These are phyloP conservation scores for Trichoderma harzianum DNA, from an alignment of 2,329 filamentous ascomycete species.

Conservation along the genomic window DNA sequence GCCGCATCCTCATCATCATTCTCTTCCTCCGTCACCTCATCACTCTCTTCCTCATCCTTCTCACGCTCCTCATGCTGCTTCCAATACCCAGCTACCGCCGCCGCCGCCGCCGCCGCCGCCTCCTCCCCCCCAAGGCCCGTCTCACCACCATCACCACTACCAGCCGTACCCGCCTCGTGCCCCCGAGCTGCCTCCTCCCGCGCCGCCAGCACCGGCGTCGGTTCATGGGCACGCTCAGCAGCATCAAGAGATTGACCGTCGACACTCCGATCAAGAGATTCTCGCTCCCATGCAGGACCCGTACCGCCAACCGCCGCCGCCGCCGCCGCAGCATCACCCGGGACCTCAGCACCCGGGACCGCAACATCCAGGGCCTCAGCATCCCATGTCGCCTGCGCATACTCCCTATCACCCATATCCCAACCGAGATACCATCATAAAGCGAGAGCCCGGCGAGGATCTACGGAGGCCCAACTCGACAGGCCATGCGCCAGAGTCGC, in stretches of 20 bases:
- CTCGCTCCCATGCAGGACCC: constrained; percentile 55
- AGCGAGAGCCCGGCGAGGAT: constrained; percentile 54
- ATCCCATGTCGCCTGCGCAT: constrained; percentile 43
- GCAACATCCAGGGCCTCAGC: constrained; percentile 12
- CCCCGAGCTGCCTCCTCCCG: constrained; percentile 31
- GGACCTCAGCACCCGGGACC: constrained; percentile 18
- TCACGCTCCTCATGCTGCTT: constrained; percentile 17
- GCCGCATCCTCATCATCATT: constrained; percentile 39
- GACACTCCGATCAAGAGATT: constrained; percentile 54
- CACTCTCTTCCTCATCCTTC: constrained; percentile 28
- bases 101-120: constrained; percentile 33
- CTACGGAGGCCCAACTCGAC: constrained; percentile 53
- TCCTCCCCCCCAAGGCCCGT: constrained; percentile 26
- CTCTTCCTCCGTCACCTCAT: constrained; percentile 26
- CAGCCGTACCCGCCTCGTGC: constrained; percentile 38
- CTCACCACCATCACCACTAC: constrained; percentile 32
- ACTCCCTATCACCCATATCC: constrained; percentile 43
- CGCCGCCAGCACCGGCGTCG: constrained; percentile 29
- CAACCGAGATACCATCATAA: constrained; percentile 52
- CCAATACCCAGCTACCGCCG: constrained; percentile 18
- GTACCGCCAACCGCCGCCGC: constrained; percentile 34
- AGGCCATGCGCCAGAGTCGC: constrained; percentile 39
- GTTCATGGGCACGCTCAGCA: constrained; percentile 33
- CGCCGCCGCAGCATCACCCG: constrained; percentile 21
- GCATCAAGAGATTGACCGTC: constrained; percentile 48